Base-by-base conservation (phyloP, 768 basidiomycete species). In the Lepiota brunneoincarnata region DNA sequence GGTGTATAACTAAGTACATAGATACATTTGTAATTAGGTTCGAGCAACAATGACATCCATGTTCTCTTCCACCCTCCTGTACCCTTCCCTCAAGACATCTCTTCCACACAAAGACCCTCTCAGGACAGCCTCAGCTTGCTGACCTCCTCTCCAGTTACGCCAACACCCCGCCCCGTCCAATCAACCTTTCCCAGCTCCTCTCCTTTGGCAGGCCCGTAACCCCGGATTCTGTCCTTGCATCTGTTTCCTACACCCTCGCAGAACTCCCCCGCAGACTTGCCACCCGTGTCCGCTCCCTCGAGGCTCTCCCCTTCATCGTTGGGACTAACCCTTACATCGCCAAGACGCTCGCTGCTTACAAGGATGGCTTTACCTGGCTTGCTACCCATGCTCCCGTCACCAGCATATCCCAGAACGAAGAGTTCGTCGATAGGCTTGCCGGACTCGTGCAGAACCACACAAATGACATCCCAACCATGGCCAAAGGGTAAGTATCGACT, bases 381-480 rank as follows among this genome's bases (percentile, higher is more conserved):
- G 84, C 87, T 15, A 84, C 76, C 18, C 82, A 89, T 63, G 82
- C 85, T 6, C 72, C 75, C 1, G 81, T 93, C 50, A 79, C 71
- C 26, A 85, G 77, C 17, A 72, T 91, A 21, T 77, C 82, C 50
- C 85, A 91, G 57, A 95, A 94, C 58, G 74, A 75, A 4, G 65
- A 68, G 14, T 93, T 94, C 60, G 80, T 86, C 0, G 75, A 80
- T 46, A 76, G 83, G 57, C 74, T 95, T n/a, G 80, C 83, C 39
- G 74, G 77, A 34, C 70, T 95, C 17, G 91, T 95, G 3, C 80
- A 82, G 55, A 76, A 78, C 49, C 93, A 95, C 64, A 79, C 87
- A 1, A 87, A 94, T 68, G 93, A 95, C 66, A 91, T 95, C 46
- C 92, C 92, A 1, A 88, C 87, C 12, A 82, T 95, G 81, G 92